Percentiles rank a stretch among this genome's conserved stretches.
These are phyloP conservation scores for Amanita phalloides DNA, from an alignment of 768 basidiomycete genomes.

Conservation along the genomic window DNA sequence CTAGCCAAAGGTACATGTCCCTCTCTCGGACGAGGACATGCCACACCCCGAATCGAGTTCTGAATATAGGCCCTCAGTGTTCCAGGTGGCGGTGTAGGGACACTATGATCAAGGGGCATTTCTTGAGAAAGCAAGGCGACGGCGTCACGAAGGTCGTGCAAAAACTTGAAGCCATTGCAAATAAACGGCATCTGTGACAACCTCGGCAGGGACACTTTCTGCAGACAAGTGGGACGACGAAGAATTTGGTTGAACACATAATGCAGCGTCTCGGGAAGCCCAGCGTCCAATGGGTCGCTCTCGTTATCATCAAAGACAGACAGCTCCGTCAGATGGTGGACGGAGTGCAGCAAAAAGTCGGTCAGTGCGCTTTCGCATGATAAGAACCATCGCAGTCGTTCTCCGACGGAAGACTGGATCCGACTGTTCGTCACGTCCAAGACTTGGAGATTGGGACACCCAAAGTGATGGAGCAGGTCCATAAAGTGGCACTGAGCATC, in stretches of 20 bases:
- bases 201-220: background rate
- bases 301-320: background rate
- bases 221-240: background rate
- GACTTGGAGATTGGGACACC: background rate
- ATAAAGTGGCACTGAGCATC: background rate
- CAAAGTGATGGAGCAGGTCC: background rate
- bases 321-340: background rate
- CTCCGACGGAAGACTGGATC: background rate
- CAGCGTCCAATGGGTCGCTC: background rate
- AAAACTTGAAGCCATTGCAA: background rate
- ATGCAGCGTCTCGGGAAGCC: background rate
- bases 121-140: background rate
- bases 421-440: background rate
- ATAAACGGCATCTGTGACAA: background rate
- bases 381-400: background rate
- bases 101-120: background rate
- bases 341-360: background rate
- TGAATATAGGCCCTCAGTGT: background rate
- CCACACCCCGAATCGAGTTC: background rate
- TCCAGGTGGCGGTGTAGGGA: background rate
- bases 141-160: background rate
- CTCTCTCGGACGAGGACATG: background rate
- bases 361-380: background rate
- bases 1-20: background rate
- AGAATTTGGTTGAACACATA: background rate